These are phyloP conservation scores for Podaxis sp. DNA, from an alignment of 768 basidiomycete species.

Conservation along the genomic window DNA sequence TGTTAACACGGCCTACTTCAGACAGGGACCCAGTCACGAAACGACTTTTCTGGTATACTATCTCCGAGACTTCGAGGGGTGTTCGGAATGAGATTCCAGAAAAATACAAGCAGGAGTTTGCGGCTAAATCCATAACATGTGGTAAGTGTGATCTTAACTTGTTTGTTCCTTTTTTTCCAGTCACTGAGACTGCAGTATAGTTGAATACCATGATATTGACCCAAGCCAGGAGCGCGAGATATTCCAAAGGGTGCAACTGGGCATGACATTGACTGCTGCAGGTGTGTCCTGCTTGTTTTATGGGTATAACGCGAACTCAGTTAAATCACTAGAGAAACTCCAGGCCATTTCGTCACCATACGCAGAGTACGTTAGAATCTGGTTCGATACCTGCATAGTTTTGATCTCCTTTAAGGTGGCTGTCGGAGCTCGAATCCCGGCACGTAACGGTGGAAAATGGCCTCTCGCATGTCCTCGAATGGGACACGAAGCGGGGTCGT, in stretches of 20 bases:
- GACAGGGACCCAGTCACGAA: constrained; percentile 55
- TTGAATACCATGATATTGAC: constrained; percentile 60
- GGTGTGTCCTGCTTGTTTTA: constrained; percentile 34
- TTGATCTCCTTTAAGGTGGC: constrained; percentile 39
- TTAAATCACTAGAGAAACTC: constrained; percentile 54
- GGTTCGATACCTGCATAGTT: background rate
- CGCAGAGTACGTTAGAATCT: constrained; percentile 37
- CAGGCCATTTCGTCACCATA: constrained; percentile 74
- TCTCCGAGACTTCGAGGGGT: constrained; percentile 38
- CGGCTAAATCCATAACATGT: constrained; percentile 57
- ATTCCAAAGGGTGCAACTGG: constrained; percentile 79
- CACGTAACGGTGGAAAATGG: constrained; percentile 59
- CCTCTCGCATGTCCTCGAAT: constrained; percentile 49
- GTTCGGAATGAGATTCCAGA: constrained; percentile 50
- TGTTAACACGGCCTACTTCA: constrained; percentile 20
- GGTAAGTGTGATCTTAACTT: constrained; percentile 36
- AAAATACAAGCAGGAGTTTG: constrained; percentile 45
- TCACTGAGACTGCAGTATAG: constrained; percentile 27
- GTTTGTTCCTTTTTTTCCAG: background rate
- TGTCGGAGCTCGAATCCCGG: constrained; percentile 49
- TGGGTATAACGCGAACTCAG: background rate
- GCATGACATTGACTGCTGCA: constrained; percentile 68
- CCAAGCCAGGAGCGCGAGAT: constrained; percentile 68
- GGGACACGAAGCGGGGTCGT: constrained; percentile 67
- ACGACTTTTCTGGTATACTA: constrained; percentile 60